Conservation (phyloP, 2,329 filamentous ascomycete species). For the Cladosporium sp. region DNA sequence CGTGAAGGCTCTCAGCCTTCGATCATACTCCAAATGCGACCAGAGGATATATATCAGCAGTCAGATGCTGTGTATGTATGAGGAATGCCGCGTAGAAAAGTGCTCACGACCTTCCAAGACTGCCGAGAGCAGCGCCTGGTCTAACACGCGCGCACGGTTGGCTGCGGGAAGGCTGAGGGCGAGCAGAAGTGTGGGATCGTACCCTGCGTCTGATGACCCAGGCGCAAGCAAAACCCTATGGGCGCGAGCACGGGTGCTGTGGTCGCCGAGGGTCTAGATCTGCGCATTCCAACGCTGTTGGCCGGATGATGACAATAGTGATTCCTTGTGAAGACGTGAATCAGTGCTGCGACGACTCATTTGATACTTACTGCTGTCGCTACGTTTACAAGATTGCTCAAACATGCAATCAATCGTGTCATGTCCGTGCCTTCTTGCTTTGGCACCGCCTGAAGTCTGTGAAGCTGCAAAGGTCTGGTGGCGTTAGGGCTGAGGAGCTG, state of each 20-base stretch:
- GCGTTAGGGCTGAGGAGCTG: background rate
- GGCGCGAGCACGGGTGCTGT: background rate
- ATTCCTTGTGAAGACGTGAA: background rate
- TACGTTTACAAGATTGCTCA: background rate
- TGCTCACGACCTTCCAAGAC: conserved; percentile 9
- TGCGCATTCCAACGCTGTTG: conserved; percentile 3
- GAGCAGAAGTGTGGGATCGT: background rate
- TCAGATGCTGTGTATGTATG: background rate
- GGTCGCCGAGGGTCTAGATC: conserved; percentile 1
- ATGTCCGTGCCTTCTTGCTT: background rate
- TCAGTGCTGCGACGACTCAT: background rate
- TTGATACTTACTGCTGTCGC: background rate
- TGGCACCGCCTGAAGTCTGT: conserved; percentile 1
- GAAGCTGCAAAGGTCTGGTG: background rate
- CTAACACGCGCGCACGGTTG: conserved; percentile 9
- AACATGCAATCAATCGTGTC: background rate
- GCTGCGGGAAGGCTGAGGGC: conserved; percentile 1
- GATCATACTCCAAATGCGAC: background rate
- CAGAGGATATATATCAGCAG: background rate
- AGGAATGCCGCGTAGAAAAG: background rate
- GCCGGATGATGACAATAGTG: background rate
- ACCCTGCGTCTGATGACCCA: conserved; percentile 6
- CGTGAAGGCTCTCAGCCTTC: background rate
- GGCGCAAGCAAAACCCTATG: conserved; percentile 2
- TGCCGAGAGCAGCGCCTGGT: background rate